Conservation (phyloP, 1,139 yeast species). For the Nakaseomyces delphensis region DNA sequence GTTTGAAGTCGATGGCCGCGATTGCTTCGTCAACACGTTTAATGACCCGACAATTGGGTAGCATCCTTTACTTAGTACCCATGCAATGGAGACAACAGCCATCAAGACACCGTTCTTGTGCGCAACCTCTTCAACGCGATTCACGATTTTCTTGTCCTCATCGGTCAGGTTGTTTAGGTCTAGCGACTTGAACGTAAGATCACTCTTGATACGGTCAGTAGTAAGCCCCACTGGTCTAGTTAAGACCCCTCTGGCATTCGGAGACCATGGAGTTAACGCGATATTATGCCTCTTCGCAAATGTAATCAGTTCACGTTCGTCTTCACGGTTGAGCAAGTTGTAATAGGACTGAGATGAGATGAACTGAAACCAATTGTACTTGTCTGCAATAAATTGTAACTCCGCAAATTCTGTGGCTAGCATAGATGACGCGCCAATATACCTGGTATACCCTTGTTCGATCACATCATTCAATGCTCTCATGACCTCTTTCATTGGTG, state of each 20-base stretch:
- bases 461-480: slow-evolving; percentile 41
- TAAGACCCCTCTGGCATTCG: slow-evolving; percentile 40
- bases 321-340: slow-evolving; percentile 42
- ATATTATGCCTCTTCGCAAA: slow-evolving; percentile 32
- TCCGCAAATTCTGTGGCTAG: slow-evolving; percentile 37
- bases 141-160: slow-evolving; percentile 34
- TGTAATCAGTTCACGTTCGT: slow-evolving; percentile 42
- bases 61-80: slow-evolving; percentile 44
- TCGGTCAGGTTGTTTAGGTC: slow-evolving; percentile 14
- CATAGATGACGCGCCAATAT: slow-evolving; percentile 45
- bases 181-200: slow-evolving; percentile 11
- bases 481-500: slow-evolving; percentile 42
- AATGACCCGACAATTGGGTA: slow-evolving; percentile 45
- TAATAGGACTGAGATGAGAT: slow-evolving; percentile 44
- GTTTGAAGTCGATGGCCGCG: slow-evolving; percentile 36
- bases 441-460: slow-evolving; percentile 35
- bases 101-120: slow-evolving; percentile 37
- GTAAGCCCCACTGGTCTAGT: slow-evolving; percentile 33
- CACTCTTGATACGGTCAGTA: slow-evolving; percentile 15
- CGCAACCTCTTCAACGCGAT: slow-evolving; percentile 46
- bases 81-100: slow-evolving; percentile 47
- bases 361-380: slow-evolving; percentile 39
- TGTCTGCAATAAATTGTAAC: slow-evolving; percentile 39
- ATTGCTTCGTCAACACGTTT: slow-evolving; percentile 47
- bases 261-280: slow-evolving; percentile 44